Evolutionary conservation across 768 basidiomycete genomes (phyloP).

Genomic region (Lentinula sp.): DNA sequence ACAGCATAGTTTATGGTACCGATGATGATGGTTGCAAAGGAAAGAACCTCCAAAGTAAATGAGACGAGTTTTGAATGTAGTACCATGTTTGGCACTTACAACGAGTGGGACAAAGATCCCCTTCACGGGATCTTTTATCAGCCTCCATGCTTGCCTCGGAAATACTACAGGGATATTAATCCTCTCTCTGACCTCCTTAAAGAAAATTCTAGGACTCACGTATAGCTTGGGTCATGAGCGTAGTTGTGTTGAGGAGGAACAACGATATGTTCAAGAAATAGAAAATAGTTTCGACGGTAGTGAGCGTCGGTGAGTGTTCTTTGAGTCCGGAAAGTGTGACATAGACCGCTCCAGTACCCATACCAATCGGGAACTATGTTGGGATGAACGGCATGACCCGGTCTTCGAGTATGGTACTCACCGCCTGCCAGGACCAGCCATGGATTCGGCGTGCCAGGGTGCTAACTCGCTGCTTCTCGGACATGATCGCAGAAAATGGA

Average conservation of each 20-base stretch:
- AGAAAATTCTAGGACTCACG: slow-evolving; percentile 18
- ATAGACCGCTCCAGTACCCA: slow-evolving; percentile 45
- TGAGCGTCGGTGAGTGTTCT: slow-evolving; percentile 23
- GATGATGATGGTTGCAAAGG: slow-evolving; percentile 43
- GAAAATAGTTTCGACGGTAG: slow-evolving; percentile 33
- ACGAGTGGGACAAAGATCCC: slow-evolving; percentile 30
- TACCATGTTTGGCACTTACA: slow-evolving; percentile 9
- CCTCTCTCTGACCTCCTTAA: not conserved
- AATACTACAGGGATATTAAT: slow-evolving; percentile 25
- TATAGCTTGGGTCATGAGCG: slow-evolving; percentile 35
- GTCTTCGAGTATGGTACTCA: slow-evolving; percentile 16
- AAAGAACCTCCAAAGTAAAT: slow-evolving; percentile 29
- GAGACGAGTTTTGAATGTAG: not conserved
- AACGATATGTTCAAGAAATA: slow-evolving; percentile 40
- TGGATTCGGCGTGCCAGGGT: slow-evolving; percentile 36
- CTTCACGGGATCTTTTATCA: slow-evolving; percentile 38
- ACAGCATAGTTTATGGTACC: slow-evolving; percentile 41
- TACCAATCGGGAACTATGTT: slow-evolving; percentile 39
- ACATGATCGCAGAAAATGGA: not conserved
- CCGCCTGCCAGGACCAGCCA: slow-evolving; percentile 47
- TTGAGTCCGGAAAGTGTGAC: slow-evolving; percentile 38
- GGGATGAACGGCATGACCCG: not conserved
- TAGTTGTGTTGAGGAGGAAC: slow-evolving; percentile 35
- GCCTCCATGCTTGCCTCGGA: slow-evolving; percentile 33
- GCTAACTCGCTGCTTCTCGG: slow-evolving; percentile 19